These are phyloP conservation scores for Thalassia testudinum DNA, from an alignment of 116 monocot species.

Conservation along the genomic window DNA sequence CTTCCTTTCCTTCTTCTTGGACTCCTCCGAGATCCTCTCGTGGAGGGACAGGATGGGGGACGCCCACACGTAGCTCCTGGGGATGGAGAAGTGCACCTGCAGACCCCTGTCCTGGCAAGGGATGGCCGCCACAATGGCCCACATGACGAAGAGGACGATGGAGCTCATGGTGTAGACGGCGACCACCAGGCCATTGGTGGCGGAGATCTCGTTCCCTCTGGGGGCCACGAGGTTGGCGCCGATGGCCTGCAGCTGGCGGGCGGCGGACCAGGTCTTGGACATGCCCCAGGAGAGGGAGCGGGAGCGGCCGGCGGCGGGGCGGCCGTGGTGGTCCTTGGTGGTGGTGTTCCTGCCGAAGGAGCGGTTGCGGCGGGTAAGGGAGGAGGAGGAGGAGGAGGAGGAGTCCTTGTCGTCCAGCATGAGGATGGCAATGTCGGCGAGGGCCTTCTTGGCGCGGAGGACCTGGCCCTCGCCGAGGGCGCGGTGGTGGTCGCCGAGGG, in stretches of 20 bases:
- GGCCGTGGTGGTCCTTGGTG: neutral
- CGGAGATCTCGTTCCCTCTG: constrained; percentile 11
- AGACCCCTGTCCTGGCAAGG: constrained; percentile 32
- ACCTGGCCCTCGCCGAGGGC: constrained; percentile 32
- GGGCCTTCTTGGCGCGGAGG: constrained; percentile 44
- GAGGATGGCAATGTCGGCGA: constrained; percentile 18
- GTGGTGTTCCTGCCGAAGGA: constrained; percentile 19
- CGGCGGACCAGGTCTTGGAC: constrained; percentile 40
- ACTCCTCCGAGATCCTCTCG: constrained; percentile 37
- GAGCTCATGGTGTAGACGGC: constrained; percentile 24
- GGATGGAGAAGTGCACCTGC: constrained; percentile 27
- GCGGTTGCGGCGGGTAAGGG: constrained; percentile 25
- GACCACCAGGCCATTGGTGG: constrained; percentile 12
- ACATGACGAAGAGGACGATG: constrained; percentile 27
- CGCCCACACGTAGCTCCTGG: constrained; percentile 34
- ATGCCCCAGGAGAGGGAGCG: constrained; percentile 43
- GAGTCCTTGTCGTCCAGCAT: constrained; percentile 36
- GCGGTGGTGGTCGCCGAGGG: constrained; percentile 4
- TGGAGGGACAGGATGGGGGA: constrained; percentile 19
- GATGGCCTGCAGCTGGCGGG: constrained; percentile 39
- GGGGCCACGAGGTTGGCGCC: constrained; percentile 21
- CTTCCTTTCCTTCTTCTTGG: constrained; percentile 32
- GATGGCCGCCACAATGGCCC: constrained; percentile 24
- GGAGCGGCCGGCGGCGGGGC: constrained; percentile 7
- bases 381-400: constrained; percentile 3